Evolutionary conservation across 768 basidiomycete species (phyloP), one percentile per base, ranked within the genome.

Genomic region (Tulasnella sp.): DNA sequence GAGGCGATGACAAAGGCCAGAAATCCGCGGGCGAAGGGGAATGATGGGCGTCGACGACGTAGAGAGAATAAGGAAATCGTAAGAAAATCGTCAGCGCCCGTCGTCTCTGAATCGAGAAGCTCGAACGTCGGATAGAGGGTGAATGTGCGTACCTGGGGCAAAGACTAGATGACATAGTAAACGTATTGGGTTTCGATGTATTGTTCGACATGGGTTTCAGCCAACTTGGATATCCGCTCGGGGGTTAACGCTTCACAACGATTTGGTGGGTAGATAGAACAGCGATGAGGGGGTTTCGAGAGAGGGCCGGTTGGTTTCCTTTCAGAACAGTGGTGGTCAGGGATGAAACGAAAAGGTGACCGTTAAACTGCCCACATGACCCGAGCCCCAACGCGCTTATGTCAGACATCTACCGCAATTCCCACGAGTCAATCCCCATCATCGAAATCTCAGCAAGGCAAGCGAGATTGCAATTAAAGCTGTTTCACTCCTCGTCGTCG

Each of bases 101-200:
- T 71, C 31, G 37, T 38, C 14, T 17, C 11, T 12, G 8, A 40
- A 6, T 3, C 22, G 29, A 36, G n/a, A 4, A 38, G 36, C 1
- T 31, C 11, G 1, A 3, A n/a, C 34, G 64, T 22, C 7, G 42
- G 19, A 29, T 3, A 19, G 52, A 1, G 74, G 7, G 74, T 19
- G n/a, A 58, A 67, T 68, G 78, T 72, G 85, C 90, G 73, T 88
- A 95, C 93, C 92, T 87, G 93, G 93, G 93, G 93, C 93, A 87
- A 89, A 91, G 90, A 95, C 92, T 95, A 94, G 88, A 95, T 88
- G 89, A 88, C 81, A 86, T 87, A 25, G 34, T 73, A 86, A 64
- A 39, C 68, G 91, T 90, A 82, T 85, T 85, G 84, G 86, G 85
- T 91, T 89, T 93, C 81, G 89, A 88, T 85, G 89, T 89, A 76